phyloP scores from a whole-genome alignment of 371 early-diverging fungal genomes.

The Dichotomocladium elegans region DNA sequence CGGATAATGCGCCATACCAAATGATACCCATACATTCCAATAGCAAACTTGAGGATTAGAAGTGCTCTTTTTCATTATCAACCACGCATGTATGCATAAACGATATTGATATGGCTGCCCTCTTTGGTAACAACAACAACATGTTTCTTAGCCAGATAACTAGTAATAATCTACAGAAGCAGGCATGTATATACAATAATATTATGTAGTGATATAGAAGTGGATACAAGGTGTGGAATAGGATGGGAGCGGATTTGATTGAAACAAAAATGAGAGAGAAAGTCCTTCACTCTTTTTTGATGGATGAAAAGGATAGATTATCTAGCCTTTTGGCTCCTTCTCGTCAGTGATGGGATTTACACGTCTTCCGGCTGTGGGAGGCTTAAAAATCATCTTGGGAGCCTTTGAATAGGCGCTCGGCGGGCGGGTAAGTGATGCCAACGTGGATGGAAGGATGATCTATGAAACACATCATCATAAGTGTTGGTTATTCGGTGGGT shows the following conservation, averaged over 20 bases:
- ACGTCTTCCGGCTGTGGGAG: conserved; percentile 2
- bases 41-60: conserved; percentile 28
- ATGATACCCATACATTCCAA: conserved; percentile 26
- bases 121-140: background rate
- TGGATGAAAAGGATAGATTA: background rate
- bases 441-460: conserved; percentile 3
- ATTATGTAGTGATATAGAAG: background rate
- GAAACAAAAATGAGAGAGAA: background rate
- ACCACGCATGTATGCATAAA: background rate
- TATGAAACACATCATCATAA: too few relatives aligned
- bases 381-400: conserved; percentile 2
- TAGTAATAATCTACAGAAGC: background rate
- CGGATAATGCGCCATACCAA: conserved; percentile 20
- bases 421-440: conserved; percentile 1
- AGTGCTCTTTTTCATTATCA: background rate
- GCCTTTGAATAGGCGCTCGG: conserved; percentile 6
- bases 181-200: background rate
- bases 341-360: conserved; percentile 5
- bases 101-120: background rate
- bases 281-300: background rate
- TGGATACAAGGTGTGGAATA: background rate
- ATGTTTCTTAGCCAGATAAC: background rate
- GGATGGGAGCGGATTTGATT: background rate
- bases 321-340: conserved; percentile 1
- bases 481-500: too few relatives aligned